Evolutionary conservation across 2,329 filamentous ascomycete species (phyloP).

Genomic region (Aspergillus fructus): DNA sequence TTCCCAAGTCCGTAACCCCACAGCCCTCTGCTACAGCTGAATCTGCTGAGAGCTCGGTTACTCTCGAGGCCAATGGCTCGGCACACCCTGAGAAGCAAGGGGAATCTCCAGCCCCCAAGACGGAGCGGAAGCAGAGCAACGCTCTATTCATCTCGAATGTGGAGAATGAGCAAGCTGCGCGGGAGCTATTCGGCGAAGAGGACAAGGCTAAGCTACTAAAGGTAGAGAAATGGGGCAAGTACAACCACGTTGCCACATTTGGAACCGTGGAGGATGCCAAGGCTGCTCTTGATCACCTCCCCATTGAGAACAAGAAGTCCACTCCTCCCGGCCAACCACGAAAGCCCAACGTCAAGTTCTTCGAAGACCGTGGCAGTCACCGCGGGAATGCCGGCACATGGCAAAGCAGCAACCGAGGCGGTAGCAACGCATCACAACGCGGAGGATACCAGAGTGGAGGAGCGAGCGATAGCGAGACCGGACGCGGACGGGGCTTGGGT

Average conservation of each 20-base stretch:
- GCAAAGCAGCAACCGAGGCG: conserved; percentile 60
- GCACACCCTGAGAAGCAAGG: conserved; percentile 44
- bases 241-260: conserved; percentile 81
- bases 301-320: conserved; percentile 73
- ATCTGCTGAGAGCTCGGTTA: conserved; percentile 51
- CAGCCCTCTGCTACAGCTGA: conserved; percentile 38
- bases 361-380: conserved; percentile 64
- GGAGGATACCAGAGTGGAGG: conserved; percentile 85
- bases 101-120: conserved; percentile 56
- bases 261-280: conserved; percentile 76
- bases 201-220: conserved; percentile 78
- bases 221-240: conserved; percentile 67
- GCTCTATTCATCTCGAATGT: conserved; percentile 90
- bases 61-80: conserved; percentile 54
- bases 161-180: conserved; percentile 77
- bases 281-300: conserved; percentile 70
- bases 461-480: conserved; percentile 71
- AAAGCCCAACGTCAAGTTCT: conserved; percentile 80
- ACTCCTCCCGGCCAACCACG: conserved; percentile 67
- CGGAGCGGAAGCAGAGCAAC: conserved; percentile 66
- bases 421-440: conserved; percentile 60
- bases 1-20: conserved; percentile 41
- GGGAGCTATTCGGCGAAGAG: conserved; percentile 77
- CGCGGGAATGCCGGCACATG: conserved; percentile 56
- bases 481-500: conserved; percentile 48